These are phyloP conservation scores for Diaporthe aspalathi DNA, from an alignment of 2,329 filamentous ascomycete species.

Conservation along the genomic window DNA sequence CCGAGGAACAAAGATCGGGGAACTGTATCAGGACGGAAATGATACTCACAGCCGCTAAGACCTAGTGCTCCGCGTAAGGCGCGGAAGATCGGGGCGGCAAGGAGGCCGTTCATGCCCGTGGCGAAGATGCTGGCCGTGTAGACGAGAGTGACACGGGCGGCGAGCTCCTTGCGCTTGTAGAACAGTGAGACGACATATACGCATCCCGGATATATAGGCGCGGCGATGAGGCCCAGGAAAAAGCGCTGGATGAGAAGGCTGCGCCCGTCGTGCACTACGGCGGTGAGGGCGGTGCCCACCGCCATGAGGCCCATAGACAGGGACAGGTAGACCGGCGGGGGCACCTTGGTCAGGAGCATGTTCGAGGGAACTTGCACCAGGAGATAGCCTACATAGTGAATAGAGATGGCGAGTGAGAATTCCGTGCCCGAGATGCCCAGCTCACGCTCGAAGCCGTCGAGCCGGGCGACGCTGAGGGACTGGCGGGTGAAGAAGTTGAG, in stretches of 20 bases:
- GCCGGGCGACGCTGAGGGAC: conserved; percentile 14
- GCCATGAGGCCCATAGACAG: conserved; percentile 47
- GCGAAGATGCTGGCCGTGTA: conserved; percentile 21
- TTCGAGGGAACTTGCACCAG: conserved; percentile 60
- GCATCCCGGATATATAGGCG: conserved; percentile 63
- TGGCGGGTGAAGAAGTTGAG: conserved; percentile 26
- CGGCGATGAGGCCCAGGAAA: conserved; percentile 67
- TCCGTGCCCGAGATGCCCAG: conserved; percentile 17
- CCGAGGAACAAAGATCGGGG: too few species aligned
- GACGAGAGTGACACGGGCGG: background rate
- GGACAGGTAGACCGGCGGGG: conserved; percentile 41
- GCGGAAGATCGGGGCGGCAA: conserved; percentile 7
- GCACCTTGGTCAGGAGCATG: conserved; percentile 52
- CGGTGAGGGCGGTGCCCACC: conserved; percentile 41
- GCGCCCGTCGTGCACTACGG: conserved; percentile 31
- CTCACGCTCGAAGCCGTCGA: conserved; percentile 18
- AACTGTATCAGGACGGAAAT: too few species aligned
- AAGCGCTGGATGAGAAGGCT: conserved; percentile 56
- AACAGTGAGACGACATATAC: conserved; percentile 13
- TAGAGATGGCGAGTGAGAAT: conserved; percentile 11
- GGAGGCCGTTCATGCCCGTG: conserved; percentile 20
- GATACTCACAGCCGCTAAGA: background rate
- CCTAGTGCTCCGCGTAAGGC: background rate
- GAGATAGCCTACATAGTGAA: conserved; percentile 50
- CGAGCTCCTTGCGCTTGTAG: conserved; percentile 25